phyloP scores from a whole-genome alignment of 352 stramenopile genomes.

The Globisporangium viniferum region DNA sequence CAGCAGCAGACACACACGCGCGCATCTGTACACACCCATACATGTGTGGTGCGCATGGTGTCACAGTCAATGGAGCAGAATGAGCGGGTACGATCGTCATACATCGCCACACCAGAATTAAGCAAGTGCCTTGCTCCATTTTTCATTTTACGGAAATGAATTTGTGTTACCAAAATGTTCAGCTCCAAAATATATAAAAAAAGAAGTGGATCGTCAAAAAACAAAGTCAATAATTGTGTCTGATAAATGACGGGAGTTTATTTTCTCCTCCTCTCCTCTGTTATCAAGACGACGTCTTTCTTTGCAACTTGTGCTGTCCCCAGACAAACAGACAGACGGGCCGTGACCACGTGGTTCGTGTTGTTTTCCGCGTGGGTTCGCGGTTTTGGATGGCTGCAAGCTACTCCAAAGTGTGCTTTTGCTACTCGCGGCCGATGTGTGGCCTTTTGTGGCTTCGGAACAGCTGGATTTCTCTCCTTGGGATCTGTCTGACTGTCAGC shows the following conservation, averaged over 20 bases:
- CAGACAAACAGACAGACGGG: too few relatives aligned
- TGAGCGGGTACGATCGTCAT: too few relatives aligned
- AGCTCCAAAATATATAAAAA: too few relatives aligned
- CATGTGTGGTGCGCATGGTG: background rate
- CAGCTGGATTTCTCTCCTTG: background rate
- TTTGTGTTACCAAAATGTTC: background rate
- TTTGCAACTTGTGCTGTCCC: background rate
- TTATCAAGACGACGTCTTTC: background rate
- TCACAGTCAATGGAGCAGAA: too few relatives aligned
- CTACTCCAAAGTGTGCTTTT: background rate
- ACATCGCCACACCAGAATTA: too few relatives aligned
- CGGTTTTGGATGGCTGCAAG: background rate
- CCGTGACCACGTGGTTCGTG: background rate
- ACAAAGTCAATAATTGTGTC: background rate
- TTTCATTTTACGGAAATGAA: background rate
- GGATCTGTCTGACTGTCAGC: background rate
- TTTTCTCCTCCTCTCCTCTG: background rate
- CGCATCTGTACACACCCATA: too few relatives aligned
- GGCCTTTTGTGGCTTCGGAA: background rate
- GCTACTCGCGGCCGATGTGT: background rate
- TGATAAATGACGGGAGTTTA: background rate
- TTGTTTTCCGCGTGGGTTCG: too few relatives aligned
- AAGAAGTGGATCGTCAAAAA: background rate
- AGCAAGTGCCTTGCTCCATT: background rate
- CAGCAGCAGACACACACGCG: too few relatives aligned